Base-by-base conservation (phyloP, 306 rosid genomes). In the Corylus avellana region DNA sequence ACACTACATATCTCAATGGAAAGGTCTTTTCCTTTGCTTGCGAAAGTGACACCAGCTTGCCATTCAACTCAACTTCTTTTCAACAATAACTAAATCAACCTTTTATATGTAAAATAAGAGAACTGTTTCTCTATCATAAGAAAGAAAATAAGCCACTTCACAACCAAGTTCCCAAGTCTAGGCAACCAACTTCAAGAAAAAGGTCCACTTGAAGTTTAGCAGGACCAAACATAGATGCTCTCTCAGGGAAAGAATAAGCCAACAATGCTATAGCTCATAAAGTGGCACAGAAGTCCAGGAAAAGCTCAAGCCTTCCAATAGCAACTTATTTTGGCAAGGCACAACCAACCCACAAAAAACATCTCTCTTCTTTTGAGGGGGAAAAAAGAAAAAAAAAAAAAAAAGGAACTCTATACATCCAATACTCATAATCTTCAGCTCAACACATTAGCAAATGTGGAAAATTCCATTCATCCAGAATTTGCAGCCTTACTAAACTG, bases 241-340 rank as follows among this genome's bases (percentile, higher is more conserved):
- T 13, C 48, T 39, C 70, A 64, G 70, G 20, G 7, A 11, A 64
- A 64, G 70, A 64, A 37, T 17, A 7, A 35, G 70, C 9, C 22
- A 64, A 35, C 70, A 64, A 16, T 35, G 70, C 7, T 3, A 39
- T 35, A 32, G 46, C 47, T 64, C 11, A 64, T 64, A 16, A 29
- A 62, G n/a, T 62, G 18, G 17, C 18, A 29, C 18, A 12, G 68
- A 16, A 12, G 18, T 62, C 68, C 10, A 25, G 44, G 12, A 53
- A 61, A 61, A 13, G 66, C 29, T 64, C 48, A 64, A 64, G 13
- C 70, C 70, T 64, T 64, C 22, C 20, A 64, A 64, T 9, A 64
- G 47, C 70, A 32, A 64, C 47, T 64, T 64, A 64, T 64, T 32
- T 64, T 64, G 70, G 44, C 25, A 64, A 2, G 51, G 18, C 49